Base-by-base conservation (phyloP, 345 rosid species). In the Physaria fendleri region DNA sequence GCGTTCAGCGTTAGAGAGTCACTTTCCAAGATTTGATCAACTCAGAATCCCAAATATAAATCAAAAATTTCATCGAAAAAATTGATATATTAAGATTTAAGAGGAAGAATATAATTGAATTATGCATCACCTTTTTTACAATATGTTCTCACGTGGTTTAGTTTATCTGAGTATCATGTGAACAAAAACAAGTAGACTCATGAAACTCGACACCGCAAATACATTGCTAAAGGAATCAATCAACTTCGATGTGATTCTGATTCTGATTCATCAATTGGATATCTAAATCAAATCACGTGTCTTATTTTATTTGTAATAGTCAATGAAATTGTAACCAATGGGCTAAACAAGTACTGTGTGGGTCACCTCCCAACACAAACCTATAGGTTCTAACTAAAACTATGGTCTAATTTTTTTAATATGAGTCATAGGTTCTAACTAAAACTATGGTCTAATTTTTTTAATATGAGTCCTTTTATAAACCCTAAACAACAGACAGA, bases 401-500 rank as follows among this genome's bases (percentile, higher is more conserved):
- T 61, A 13, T 41, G 61, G 62, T 45, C 33, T 28, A 37, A n/a
- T n/a, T n/a, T n/a, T n/a, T n/a, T n/a, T n/a, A n/a, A n/a, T n/a
- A n/a, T n/a, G n/a, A n/a, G n/a, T n/a, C n/a, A 51, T 50, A 50
- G 59, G 47, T n/a, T 51, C 27, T 42, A 53, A n/a, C n/a, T n/a
- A n/a, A n/a, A n/a, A n/a, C 54, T 61, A 13, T 41, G 61, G 62
- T 45, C 33, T 28, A 37, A n/a, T n/a, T n/a, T n/a, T n/a, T n/a
- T n/a, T n/a, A n/a, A n/a, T n/a, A n/a, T n/a, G n/a, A n/a, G n/a
- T n/a, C n/a, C n/a, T n/a, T n/a, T n/a, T n/a, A n/a, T n/a, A n/a
- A n/a, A 64, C 60, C 73, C 67, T 68, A 24, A 68, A 60, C 73
- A 52, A 53, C 73, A 68, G 73, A 68, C 73, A 69, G 10, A 61